These are phyloP conservation scores for Trichoderma koningiopsis DNA, from an alignment of 2,329 filamentous ascomycete species.

Conservation along the genomic window DNA sequence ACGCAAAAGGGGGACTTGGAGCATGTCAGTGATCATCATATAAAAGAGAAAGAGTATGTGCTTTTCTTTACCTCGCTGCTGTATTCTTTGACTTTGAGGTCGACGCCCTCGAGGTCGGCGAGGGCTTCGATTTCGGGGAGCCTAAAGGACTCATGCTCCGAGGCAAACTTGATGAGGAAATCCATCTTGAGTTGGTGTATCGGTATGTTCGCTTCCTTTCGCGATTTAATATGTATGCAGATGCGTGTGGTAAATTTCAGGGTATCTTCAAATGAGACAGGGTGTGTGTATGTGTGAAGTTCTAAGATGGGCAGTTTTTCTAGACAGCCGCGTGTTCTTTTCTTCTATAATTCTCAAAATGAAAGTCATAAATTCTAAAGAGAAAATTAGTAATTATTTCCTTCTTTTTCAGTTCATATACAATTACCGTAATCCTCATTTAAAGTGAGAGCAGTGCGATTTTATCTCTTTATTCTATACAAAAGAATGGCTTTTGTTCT, in stretches of 20 bases:
- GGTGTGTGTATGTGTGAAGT: background rate
- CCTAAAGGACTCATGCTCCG: slow-evolving; percentile 89
- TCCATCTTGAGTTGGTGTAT: slow-evolving; percentile 53
- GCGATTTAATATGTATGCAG: too few species aligned
- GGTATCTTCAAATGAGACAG: background rate
- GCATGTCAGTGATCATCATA: background rate
- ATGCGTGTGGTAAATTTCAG: background rate
- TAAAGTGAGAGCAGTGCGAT: background rate
- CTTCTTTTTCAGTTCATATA: background rate
- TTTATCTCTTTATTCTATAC: background rate
- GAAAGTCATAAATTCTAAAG: background rate
- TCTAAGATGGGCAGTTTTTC: background rate
- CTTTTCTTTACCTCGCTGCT: slow-evolving; percentile 64
- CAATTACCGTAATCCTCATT: background rate
- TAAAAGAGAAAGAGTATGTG: too few species aligned
- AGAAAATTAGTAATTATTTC: background rate
- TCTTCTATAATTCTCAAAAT: background rate
- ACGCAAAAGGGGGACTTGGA: slow-evolving; percentile 87
- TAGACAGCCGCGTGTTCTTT: background rate
- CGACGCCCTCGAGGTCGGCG: slow-evolving; percentile 66
- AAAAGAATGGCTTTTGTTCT: background rate
- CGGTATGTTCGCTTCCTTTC: background rate
- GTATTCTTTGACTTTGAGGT: slow-evolving; percentile 76
- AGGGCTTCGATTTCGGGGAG: slow-evolving; percentile 81
- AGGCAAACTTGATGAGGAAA: slow-evolving; percentile 86